A percentile compares a stretch with the other conserved stretches of the same genome.
These are phyloP conservation scores for Toxoplasma gondii DNA, from an alignment of 169 alveolate species.

Conservation along the genomic window DNA sequence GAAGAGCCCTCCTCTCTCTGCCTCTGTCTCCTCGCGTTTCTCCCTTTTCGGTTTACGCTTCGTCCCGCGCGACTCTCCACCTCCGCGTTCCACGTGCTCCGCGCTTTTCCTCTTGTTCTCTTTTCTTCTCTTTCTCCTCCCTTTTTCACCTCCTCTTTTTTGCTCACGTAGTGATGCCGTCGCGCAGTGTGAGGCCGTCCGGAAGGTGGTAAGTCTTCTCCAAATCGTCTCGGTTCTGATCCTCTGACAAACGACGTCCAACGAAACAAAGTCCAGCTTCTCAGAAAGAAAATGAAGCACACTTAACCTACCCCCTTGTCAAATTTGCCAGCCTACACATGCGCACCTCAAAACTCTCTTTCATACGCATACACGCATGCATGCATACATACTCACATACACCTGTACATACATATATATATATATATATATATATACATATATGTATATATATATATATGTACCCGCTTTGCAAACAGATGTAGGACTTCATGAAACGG, in stretches of 20 bases:
- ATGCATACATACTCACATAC: not conserved
- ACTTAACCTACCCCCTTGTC: too few relatives aligned
- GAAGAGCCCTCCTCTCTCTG: not conserved
- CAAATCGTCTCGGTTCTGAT: slow-evolving; percentile 70
- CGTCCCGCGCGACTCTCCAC: too few relatives aligned
- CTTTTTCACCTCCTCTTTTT: not conserved
- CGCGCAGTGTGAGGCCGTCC: slow-evolving; percentile 77
- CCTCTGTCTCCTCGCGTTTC: not conserved
- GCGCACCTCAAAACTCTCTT: not conserved
- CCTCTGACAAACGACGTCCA: slow-evolving; percentile 45
- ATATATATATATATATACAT: too few relatives aligned
- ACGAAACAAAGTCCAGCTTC: not conserved
- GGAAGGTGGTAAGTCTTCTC: slow-evolving; percentile 75
- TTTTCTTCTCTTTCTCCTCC: not conserved
- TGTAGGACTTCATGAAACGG: not conserved
- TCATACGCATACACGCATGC: not conserved
- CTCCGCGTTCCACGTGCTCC: too few relatives aligned
- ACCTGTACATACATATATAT: too few relatives aligned
- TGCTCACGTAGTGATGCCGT: slow-evolving; percentile 68
- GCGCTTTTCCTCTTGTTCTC: not conserved
- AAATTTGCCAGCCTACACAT: not conserved
- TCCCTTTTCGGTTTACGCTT: not conserved
- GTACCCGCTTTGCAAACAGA: not conserved
- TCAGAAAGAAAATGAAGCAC: not conserved
- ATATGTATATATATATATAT: too few relatives aligned